Conservation (phyloP, 441 rosid genomes). For the Populus tomentosa region DNA sequence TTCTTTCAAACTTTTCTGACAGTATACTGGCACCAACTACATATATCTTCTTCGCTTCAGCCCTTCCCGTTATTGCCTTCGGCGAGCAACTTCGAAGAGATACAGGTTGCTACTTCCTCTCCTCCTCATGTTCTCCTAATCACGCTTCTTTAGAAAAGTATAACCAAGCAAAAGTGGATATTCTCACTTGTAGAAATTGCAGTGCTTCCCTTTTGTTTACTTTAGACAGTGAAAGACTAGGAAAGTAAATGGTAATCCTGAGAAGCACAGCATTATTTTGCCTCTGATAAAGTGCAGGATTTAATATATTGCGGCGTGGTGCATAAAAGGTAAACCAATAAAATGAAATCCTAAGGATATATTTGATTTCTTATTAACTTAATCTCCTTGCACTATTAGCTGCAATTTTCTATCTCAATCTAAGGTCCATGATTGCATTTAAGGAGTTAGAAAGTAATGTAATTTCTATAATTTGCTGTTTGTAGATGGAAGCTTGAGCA, state of each 20-base stretch:
- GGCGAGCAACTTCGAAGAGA: slow-evolving; percentile 58
- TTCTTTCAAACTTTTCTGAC: not conserved
- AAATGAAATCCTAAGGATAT: not conserved
- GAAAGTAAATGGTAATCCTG: not conserved
- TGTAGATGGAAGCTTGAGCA: slow-evolving; percentile 52
- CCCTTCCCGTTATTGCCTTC: slow-evolving; percentile 58
- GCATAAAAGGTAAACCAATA: not conserved
- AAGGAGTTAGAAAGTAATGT: slow-evolving; percentile 1
- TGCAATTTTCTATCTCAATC: not conserved
- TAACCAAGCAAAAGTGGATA: not conserved
- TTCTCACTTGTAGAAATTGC: not conserved
- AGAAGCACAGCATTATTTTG: not conserved
- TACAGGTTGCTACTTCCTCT: slow-evolving; percentile 29
- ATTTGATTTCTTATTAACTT: not conserved
- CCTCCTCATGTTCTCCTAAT: not conserved
- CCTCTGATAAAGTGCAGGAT: not conserved
- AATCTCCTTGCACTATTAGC: not conserved
- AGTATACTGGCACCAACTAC: slow-evolving; percentile 60
- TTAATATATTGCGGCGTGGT: not conserved
- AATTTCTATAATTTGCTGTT: not conserved
- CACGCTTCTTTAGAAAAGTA: not conserved
- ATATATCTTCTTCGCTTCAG: slow-evolving; percentile 56
- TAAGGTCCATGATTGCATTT: not conserved
- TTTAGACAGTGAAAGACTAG: not conserved
- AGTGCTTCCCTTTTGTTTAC: not conserved